A percentile compares a stretch with the other conserved stretches of the same genome.
These are phyloP conservation scores for Kurtzmaniella cleridarum DNA, from an alignment of 805 yeast genomes.

Conservation along the genomic window DNA sequence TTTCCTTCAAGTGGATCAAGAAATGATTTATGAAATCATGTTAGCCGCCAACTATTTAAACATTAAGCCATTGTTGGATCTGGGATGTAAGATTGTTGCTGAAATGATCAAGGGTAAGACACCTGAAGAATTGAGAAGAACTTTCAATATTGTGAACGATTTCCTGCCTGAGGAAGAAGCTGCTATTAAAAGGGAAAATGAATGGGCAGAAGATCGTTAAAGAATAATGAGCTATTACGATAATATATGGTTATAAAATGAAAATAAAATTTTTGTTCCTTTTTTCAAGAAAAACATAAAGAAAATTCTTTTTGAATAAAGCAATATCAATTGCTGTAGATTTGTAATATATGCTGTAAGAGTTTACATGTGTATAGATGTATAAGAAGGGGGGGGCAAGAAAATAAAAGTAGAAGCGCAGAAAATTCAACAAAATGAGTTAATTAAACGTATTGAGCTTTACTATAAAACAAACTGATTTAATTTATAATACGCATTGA, in stretches of 20 bases:
- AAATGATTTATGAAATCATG: slow-evolving; percentile 76
- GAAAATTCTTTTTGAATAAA: neutral
- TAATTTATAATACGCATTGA: too few relatives aligned
- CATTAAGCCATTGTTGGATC: slow-evolving; percentile 67
- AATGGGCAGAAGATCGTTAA: slow-evolving; percentile 85
- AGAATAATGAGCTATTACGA: neutral
- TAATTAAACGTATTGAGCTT: too few relatives aligned
- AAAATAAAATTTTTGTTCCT: neutral
- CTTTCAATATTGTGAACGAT: slow-evolving; percentile 76
- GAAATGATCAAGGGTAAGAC: slow-evolving; percentile 79
- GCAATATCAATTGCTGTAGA: too few relatives aligned
- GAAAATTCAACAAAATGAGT: too few relatives aligned
- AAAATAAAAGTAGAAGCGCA: too few relatives aligned
- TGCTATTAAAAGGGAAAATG: slow-evolving; percentile 80
- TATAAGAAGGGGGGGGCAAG: too few relatives aligned
- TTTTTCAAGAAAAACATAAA: neutral
- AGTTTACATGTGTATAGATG: too few relatives aligned
- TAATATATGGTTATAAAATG: neutral
- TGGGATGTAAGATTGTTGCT: slow-evolving; percentile 78
- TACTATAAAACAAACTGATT: too few relatives aligned
- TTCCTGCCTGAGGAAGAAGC: slow-evolving; percentile 86
- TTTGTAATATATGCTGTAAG: too few relatives aligned
- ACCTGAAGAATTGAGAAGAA: slow-evolving; percentile 75
- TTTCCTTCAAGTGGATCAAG: slow-evolving; percentile 89
- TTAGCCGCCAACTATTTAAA: slow-evolving; percentile 77